Base-by-base conservation (phyloP, 257 asterid species). In the Marsdenia floribunda region DNA sequence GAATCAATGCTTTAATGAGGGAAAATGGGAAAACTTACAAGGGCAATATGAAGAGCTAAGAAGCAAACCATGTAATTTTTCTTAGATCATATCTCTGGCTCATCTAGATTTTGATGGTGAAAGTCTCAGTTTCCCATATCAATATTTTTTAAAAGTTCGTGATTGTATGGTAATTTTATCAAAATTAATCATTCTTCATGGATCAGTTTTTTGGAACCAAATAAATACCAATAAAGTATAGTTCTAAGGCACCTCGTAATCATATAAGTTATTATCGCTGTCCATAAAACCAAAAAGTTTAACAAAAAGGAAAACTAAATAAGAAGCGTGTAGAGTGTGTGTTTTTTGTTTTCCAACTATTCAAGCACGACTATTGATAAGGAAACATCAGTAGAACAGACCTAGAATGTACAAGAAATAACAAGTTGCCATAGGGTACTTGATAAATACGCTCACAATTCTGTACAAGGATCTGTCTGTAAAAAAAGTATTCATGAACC, bases 351-450 rank as follows among this genome's bases (percentile, higher is more conserved):
- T 38, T 21, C 11, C 71, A 38, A 21, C 3, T 38, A 66, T 37
- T 37, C 70, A 37, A 33, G 49, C 8, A 33, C 5, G 0, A 16
- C 49, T 37, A 38, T 19, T 65, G n/a, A 29, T 12, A 77, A 33
- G 24, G n/a, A 68, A 71, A 12, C 72, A 74, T 50, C 33, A 55
- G 61, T 71, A 64, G 71, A 71, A 83, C 89, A 29, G 65, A 92
- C 96, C 97, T 88, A 92, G 90, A 26, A 88, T 90, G 72, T 92
- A 92, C 84, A 84, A 82, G 88, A 89, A 90, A 84, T 92, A 92
- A 77, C 96, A 92, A 37, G 96, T 92, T 73, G 87, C 97, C 97
- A 90, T 90, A 79, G 90, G 97, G 83, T 92, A 92, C 91, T 92
- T 92, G 85, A 88, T 83, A 75, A 90, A 71, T 82, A 73, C 87